phyloP scores from a whole-genome alignment of 2,329 filamentous ascomycete species.

The Thermochaetoides dissita region DNA sequence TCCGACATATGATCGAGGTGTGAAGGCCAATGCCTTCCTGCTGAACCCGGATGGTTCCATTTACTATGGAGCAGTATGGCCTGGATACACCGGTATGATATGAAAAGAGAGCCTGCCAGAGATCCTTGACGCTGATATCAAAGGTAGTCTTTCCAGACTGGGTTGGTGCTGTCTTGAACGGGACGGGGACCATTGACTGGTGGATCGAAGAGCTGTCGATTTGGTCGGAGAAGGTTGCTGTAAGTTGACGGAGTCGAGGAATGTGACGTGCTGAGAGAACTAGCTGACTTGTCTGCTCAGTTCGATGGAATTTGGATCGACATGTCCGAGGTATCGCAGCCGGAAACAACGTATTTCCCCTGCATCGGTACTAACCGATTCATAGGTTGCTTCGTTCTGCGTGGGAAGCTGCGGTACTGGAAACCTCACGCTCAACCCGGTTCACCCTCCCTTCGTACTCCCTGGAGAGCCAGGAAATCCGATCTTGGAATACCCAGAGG shows the following conservation, averaged over 20 bases:
- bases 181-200: conserved; percentile 49
- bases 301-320: conserved; percentile 45
- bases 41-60: conserved; percentile 43
- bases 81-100: conserved; percentile 41
- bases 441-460: conserved; percentile 50
- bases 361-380: background rate
- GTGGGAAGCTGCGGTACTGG: conserved; percentile 56
- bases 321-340: conserved; percentile 36
- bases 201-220: conserved; percentile 44
- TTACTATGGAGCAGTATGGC: conserved; percentile 56
- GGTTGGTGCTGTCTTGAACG: conserved; percentile 45
- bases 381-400: conserved; percentile 39
- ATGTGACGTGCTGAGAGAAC: conserved; percentile 29
- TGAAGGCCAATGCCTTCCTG: conserved; percentile 38
- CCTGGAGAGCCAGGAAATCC: conserved; percentile 50
- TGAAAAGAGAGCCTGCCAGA: background rate
- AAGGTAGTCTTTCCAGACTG: conserved; percentile 53
- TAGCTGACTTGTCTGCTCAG: conserved; percentile 9
- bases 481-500: conserved; percentile 51
- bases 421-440: conserved; percentile 52
- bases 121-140: background rate
- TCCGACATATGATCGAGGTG: conserved; percentile 46
- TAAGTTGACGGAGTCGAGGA: conserved; percentile 1
- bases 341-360: too few relatives aligned
- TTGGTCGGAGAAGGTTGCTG: conserved; percentile 15